Conservation (phyloP, 2,329 filamentous ascomycete genomes). For the Phyllosticta citribraziliensis region DNA sequence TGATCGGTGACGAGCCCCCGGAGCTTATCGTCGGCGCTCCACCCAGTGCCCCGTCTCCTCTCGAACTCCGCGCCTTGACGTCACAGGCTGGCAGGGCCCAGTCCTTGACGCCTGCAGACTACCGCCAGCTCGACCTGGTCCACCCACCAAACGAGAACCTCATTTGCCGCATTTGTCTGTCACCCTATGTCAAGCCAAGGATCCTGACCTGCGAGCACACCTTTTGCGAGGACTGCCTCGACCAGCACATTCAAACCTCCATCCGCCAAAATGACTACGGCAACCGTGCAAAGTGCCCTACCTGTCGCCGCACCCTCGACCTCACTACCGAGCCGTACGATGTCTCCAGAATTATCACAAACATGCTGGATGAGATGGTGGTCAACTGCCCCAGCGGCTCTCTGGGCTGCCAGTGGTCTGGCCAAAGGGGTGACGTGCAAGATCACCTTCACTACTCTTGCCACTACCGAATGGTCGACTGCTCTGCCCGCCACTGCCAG, state of each 20-base stretch:
- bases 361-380: conserved; percentile 52
- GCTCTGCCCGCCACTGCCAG: conserved; percentile 40
- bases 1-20: conserved; percentile 8
- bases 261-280: not conserved
- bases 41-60: conserved; percentile 27
- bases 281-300: conserved; percentile 41
- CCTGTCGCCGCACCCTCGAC: conserved; percentile 39
- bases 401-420: conserved; percentile 43
- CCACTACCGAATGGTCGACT: conserved; percentile 44
- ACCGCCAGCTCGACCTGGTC: conserved; percentile 50
- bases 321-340: conserved; percentile 17
- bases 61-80: conserved; percentile 29
- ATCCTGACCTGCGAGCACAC: conserved; percentile 52
- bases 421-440: conserved; percentile 47
- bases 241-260: conserved; percentile 18
- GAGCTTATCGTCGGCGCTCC: conserved; percentile 27
- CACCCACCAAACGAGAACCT: conserved; percentile 48
- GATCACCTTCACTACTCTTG: conserved; percentile 54
- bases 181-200: conserved; percentile 50
- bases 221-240: conserved; percentile 52
- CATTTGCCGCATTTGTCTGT: conserved; percentile 55
- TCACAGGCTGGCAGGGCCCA: conserved; percentile 27
- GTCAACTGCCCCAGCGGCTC: conserved; percentile 49
- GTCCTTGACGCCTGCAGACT: conserved; percentile 37
- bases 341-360: conserved; percentile 48